phyloP scores from a whole-genome alignment of 2,329 filamentous ascomycete genomes.

The Xylaria sp. region DNA sequence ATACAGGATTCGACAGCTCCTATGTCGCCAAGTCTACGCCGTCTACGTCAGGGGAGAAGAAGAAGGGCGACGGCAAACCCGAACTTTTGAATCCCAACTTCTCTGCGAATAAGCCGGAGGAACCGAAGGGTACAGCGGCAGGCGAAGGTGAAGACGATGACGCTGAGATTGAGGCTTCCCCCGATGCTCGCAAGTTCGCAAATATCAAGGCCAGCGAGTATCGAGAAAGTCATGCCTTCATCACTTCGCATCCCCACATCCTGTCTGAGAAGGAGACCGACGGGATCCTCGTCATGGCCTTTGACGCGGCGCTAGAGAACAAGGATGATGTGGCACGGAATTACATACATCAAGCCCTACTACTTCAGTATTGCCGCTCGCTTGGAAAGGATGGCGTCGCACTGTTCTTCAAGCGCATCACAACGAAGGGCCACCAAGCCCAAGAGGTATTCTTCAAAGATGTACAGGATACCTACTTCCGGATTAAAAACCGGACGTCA shows the following conservation, averaged over 20 bases:
- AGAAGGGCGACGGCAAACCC: conserved; percentile 63
- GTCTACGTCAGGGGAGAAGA: conserved; percentile 55
- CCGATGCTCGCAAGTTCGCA: conserved; percentile 82
- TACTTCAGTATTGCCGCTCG: conserved; percentile 94
- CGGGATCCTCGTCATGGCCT: conserved; percentile 88
- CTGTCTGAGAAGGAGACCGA: conserved; percentile 89
- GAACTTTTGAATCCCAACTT: conserved; percentile 81
- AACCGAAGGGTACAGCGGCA: conserved; percentile 44
- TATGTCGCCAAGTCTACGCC: conserved; percentile 65
- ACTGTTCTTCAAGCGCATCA: conserved; percentile 96
- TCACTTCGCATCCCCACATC: conserved; percentile 81
- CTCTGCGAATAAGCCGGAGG: conserved; percentile 49
- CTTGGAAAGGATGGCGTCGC: conserved; percentile 88
- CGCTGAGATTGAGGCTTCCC: conserved; percentile 74
- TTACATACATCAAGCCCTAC: conserved; percentile 91
- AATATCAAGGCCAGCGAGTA: conserved; percentile 82
- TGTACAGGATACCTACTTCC: conserved; percentile 85
- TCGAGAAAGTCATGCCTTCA: conserved; percentile 76
- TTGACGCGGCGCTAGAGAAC: conserved; percentile 84
- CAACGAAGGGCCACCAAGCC: conserved; percentile 88
- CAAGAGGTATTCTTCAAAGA: conserved; percentile 92
- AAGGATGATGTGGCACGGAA: conserved; percentile 82
- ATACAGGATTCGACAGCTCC: conserved; percentile 91
- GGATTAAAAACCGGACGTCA: conserved; percentile 79
- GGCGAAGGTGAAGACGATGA: conserved; percentile 70